These are phyloP conservation scores for Strobilomyces confusus DNA, from an alignment of 768 basidiomycete genomes.

Conservation along the genomic window DNA sequence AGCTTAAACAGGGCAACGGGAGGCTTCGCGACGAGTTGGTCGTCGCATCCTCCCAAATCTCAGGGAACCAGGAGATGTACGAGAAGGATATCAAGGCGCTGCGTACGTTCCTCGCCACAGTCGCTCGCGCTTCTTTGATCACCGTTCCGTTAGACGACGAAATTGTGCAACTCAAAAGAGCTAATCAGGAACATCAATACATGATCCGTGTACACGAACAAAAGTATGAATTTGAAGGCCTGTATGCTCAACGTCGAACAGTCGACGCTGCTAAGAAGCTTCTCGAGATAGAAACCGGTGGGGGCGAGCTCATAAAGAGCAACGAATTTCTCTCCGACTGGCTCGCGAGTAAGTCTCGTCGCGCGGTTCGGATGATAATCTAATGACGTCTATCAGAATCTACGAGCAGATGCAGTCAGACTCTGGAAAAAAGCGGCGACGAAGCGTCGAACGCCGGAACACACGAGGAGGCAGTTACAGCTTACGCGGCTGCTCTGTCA, in stretches of 20 bases:
- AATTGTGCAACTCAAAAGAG: neutral
- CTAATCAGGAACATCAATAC: neutral
- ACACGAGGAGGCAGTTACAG: neutral
- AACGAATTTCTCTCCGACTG: neutral
- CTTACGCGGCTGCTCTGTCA: no score
- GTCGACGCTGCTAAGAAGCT: neutral
- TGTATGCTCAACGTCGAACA: neutral
- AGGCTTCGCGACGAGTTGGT: no score
- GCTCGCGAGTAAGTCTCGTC: neutral
- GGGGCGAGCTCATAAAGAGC: neutral
- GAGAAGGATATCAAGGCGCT: no score
- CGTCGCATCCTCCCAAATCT: no score
- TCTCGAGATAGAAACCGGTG: neutral
- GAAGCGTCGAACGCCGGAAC: neutral
- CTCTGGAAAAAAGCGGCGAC: neutral
- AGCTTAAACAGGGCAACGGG: no score
- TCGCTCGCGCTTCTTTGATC: no score
- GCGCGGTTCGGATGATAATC: no score
- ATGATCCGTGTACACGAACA: no score
- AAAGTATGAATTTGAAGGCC: neutral
- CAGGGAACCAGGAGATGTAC: no score
- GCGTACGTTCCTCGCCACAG: no score
- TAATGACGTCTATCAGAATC: neutral
- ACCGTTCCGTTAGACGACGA: neutral
- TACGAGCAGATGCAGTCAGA: neutral